These are phyloP conservation scores for Mucor racemosus DNA, from an alignment of 371 early-diverging fungal species.

Conservation along the genomic window DNA sequence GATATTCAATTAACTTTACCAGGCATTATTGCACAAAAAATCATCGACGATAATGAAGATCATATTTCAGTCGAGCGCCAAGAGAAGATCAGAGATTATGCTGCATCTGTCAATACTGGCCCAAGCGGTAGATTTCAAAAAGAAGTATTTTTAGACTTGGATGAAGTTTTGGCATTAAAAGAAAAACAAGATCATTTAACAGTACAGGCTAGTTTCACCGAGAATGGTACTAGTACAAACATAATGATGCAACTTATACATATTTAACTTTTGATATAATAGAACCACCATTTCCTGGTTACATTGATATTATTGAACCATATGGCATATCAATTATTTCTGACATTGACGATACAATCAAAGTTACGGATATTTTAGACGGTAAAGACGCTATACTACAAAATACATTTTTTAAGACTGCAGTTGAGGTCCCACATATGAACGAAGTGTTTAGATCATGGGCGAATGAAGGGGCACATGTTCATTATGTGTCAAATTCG, in stretches of 20 bases:
- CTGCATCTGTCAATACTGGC: slow-evolving; percentile 35
- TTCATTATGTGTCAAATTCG: slow-evolving; percentile 58
- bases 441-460: slow-evolving; percentile 42
- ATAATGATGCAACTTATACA: neutral
- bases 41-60: slow-evolving; percentile 10
- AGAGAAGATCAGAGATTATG: slow-evolving; percentile 31
- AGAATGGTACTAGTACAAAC: slow-evolving; percentile 17
- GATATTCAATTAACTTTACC: slow-evolving; percentile 22
- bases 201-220: slow-evolving; percentile 27
- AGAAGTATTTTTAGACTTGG: slow-evolving; percentile 23
- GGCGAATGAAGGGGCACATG: slow-evolving; percentile 37
- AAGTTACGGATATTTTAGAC: slow-evolving; percentile 56
- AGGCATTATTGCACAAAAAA: slow-evolving; percentile 14
- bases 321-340: slow-evolving; percentile 62
- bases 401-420: slow-evolving; percentile 51
- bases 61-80: slow-evolving; percentile 19
- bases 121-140: slow-evolving; percentile 45
- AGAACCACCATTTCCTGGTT: slow-evolving; percentile 37
- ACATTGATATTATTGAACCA: slow-evolving; percentile 56
- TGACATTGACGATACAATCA: slow-evolving; percentile 72
- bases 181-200: slow-evolving; percentile 11
- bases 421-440: slow-evolving; percentile 49
- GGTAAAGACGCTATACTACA: slow-evolving; percentile 50
- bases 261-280: neutral
- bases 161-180: slow-evolving; percentile 3